Evolutionary conservation across 306 rosid species (phyloP).

Genomic region (Vachellia collinsii): DNA sequence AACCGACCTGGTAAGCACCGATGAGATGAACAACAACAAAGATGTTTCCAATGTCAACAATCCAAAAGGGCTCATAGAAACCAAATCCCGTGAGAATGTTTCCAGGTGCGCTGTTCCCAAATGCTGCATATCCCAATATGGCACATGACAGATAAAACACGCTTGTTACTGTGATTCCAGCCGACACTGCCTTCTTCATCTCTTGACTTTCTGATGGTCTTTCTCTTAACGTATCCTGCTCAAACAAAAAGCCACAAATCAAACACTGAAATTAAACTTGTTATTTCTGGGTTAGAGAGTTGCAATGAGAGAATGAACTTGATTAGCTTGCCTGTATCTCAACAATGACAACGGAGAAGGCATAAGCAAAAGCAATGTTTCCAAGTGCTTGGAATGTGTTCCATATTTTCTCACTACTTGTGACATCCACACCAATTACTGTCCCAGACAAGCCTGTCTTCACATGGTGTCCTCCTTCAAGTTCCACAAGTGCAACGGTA

Average conservation of each 20-base stretch:
- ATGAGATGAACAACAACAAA: conserved; percentile 52
- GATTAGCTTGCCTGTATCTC: conserved; percentile 48
- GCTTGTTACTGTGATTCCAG: conserved; percentile 37
- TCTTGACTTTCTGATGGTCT: conserved; percentile 50
- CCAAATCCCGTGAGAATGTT: conserved; percentile 69
- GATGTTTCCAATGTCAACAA: conserved; percentile 49
- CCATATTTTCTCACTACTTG: conserved; percentile 39
- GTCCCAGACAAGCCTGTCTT: conserved; percentile 39
- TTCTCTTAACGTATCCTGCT: conserved; percentile 53
- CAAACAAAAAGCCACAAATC: neutral
- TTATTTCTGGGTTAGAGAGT: neutral
- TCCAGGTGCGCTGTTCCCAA: conserved; percentile 57
- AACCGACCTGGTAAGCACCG: conserved; percentile 34
- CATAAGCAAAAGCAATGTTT: conserved; percentile 54
- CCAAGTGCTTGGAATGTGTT: conserved; percentile 45
- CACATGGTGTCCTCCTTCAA: conserved; percentile 24
- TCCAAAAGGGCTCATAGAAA: conserved; percentile 60
- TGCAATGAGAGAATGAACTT: neutral
- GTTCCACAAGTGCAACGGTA: neutral
- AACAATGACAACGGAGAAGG: conserved; percentile 33
- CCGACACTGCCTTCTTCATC: conserved; percentile 44
- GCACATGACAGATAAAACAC: conserved; percentile 49
- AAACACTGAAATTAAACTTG: neutral
- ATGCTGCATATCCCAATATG: conserved; percentile 49
- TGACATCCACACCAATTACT: conserved; percentile 42